A percentile compares a stretch with the other conserved stretches of the same genome.
phyloP scores from a whole-genome alignment of 208 protist species.

The Leishmania arabica region DNA sequence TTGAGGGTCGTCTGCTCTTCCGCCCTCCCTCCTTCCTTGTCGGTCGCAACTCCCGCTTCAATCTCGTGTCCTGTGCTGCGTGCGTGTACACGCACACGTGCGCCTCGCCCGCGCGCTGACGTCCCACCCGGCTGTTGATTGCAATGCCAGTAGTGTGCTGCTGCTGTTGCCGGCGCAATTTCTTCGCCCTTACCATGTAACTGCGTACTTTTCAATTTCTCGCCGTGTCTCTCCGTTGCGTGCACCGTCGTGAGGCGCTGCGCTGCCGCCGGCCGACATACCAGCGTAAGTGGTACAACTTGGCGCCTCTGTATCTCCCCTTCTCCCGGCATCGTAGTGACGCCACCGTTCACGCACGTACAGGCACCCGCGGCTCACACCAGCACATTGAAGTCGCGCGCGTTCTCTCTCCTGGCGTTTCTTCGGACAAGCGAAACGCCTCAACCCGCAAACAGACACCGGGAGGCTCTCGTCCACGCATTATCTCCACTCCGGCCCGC shows the following conservation, averaged over 20 bases:
- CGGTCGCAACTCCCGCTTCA: neutral
- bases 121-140: neutral
- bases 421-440: neutral
- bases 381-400: neutral
- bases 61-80: neutral
- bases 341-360: neutral
- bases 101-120: neutral
- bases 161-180: neutral
- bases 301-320: neutral
- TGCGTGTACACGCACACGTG: neutral
- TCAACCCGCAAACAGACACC: neutral
- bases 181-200: neutral
- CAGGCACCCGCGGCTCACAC: neutral
- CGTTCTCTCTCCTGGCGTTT: neutral
- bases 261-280: neutral
- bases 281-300: neutral
- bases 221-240: neutral
- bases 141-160: neutral
- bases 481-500: neutral
- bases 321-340: neutral
- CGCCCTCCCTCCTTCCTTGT: neutral
- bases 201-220: neutral
- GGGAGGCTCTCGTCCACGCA: neutral
- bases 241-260: neutral
- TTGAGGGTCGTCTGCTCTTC: neutral